Evolutionary conservation across 2,329 filamentous ascomycete species (phyloP), one percentile per base, ranked within the genome.

Genomic region (Ustulina deusta): DNA sequence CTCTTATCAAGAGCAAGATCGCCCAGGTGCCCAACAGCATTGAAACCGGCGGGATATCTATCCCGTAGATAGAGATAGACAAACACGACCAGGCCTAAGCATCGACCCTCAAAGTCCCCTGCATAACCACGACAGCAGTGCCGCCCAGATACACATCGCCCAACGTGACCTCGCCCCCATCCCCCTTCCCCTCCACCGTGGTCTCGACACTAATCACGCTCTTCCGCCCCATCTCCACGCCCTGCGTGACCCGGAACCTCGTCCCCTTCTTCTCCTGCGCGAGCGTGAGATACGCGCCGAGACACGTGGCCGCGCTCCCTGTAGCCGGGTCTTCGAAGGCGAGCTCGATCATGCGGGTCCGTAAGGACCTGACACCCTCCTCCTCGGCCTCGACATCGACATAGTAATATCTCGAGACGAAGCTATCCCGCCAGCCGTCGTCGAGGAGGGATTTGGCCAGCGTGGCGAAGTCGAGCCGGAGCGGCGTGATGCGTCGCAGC

Each of bases 191-290:
- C n/a, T 49, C 56, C n/a, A 68, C 3, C 44, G 56, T 73, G 61
- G 85, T 80, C 63, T 85, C 81, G 40, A 87, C 82, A 44, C 77
- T 73, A 55, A 88, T 87, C 56, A 83, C 79, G 73, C 86, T 88
- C 76, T 79, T 80, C 70, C 88, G 79, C 6, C 88, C 89, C 86
- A 91, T 91, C 79, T 92, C 89, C 10, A 91, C 87, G 0, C 89
- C 90, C 79, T 92, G 90, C 66, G 86, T 86, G 69, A 91, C 79
- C 65, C 83, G 80, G 71, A 86, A 89, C 61, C 77, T 80, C 51
- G 46, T 69, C 4, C 61, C 70, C 61, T 27, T 65, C 75, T 49
- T 66, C 65, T 72, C 76, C 59, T 80, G 80, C n/a, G 77, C 76
- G 59, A 86, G 74, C 4, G 84, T 82, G 68, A 91, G 79, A 73